These are phyloP conservation scores for Ophiostoma sp. DNA, from an alignment of 2,329 filamentous ascomycete genomes.

Conservation along the genomic window DNA sequence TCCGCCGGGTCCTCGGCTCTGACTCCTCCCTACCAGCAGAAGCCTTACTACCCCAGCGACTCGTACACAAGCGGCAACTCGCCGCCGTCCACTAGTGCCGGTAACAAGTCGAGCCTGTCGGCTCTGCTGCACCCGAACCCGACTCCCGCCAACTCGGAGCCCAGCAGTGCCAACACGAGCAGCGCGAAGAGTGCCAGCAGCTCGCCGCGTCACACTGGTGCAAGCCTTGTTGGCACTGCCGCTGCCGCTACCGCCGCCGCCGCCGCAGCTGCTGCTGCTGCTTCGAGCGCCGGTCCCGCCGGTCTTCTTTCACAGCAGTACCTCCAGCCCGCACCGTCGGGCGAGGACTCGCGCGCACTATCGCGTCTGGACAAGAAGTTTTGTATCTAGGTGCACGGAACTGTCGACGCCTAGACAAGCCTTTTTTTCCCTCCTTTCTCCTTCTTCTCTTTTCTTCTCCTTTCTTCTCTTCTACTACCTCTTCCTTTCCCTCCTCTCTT, in stretches of 20 bases:
- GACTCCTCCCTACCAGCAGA: constrained; percentile 30
- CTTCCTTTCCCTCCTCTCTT: background rate
- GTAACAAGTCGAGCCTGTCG: constrained; percentile 44
- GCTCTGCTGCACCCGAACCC: constrained; percentile 50
- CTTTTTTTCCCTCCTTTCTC: background rate
- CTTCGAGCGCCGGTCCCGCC: background rate
- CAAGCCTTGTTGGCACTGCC: background rate
- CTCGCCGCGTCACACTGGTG: constrained; percentile 41
- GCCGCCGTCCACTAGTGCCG: constrained; percentile 19
- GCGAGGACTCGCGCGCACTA: constrained; percentile 26
- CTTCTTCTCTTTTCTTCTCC: background rate
- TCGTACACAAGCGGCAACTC: constrained; percentile 27
- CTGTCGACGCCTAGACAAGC: background rate
- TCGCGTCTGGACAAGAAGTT: constrained; percentile 31
- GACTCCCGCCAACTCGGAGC: constrained; percentile 42
- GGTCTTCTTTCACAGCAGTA: constrained; percentile 22
- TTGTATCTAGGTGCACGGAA: constrained; percentile 26
- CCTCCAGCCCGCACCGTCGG: constrained; percentile 26
- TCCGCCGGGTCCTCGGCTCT: constrained; percentile 9
- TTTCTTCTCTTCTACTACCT: background rate
- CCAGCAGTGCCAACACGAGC: constrained; percentile 35
- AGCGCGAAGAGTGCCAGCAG: constrained; percentile 42
- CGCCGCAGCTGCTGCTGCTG: background rate
- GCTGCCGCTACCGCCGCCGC: background rate
- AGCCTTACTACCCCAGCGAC: constrained; percentile 28